Conservation (phyloP, 306 rosid species). For the Glycine soja region DNA sequence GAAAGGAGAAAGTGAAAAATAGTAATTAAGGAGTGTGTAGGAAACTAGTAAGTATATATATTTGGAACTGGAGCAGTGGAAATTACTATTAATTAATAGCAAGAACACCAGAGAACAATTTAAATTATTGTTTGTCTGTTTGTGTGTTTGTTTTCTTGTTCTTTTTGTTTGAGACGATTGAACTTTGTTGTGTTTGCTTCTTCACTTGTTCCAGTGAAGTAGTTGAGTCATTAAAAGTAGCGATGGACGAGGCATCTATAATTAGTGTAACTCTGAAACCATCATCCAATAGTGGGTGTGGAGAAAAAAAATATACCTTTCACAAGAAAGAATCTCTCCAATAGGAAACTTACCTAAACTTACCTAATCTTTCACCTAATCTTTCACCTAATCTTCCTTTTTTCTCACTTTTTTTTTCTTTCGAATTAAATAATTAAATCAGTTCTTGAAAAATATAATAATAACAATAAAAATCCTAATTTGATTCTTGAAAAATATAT, state of each 20-base stretch:
- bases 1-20: background rate
- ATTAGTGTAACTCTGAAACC: too few relatives aligned
- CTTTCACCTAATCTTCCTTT: too few relatives aligned
- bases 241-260: too few relatives aligned
- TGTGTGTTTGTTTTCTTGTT: background rate
- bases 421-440: too few relatives aligned
- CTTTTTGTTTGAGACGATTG: conserved; percentile 18
- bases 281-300: too few relatives aligned
- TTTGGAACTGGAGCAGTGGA: background rate
- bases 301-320: background rate
- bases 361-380: too few relatives aligned
- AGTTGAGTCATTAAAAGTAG: too few relatives aligned
- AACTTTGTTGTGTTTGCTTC: conserved; percentile 32
- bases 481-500: too few relatives aligned
- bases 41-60: background rate
- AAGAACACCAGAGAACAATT: background rate
- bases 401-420: background rate
- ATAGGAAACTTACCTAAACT: background rate
- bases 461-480: too few relatives aligned
- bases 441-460: too few relatives aligned
- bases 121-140: background rate
- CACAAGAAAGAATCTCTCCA: background rate
- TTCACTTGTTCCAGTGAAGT: too few relatives aligned
- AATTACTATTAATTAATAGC: background rate
- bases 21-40: background rate